Conservation (phyloP, 176 grass and related monocot species). For the Ampelocalamus luodianensis region DNA sequence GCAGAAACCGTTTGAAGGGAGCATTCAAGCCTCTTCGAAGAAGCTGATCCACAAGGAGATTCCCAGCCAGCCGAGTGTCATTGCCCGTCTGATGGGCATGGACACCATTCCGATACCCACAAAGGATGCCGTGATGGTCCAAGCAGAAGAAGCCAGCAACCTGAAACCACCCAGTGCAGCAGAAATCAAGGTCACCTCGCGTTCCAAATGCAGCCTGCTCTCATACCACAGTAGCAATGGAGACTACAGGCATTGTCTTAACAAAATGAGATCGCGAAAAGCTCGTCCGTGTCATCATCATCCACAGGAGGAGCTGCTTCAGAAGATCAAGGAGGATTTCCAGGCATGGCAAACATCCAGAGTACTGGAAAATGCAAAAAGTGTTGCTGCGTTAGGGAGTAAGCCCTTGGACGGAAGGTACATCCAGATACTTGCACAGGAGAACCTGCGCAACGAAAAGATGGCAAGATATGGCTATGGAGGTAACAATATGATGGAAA, state of each 20-base stretch:
- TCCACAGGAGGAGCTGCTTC: constrained; percentile 74
- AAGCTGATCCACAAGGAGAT: constrained; percentile 40
- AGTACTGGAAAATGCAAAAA: constrained; percentile 15
- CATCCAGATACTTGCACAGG: constrained; percentile 69
- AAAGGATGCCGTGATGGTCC: neutral
- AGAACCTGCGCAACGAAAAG: constrained; percentile 71
- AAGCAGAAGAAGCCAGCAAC: neutral
- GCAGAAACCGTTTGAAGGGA: constrained; percentile 10
- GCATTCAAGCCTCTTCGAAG: constrained; percentile 20
- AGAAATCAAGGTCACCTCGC: neutral
- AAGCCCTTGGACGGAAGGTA: constrained; percentile 29
- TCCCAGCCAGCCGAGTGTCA: constrained; percentile 55
- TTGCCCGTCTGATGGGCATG: constrained; percentile 89
- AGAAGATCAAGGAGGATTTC: constrained; percentile 80
- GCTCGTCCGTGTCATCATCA: constrained; percentile 44
- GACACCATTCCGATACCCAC: constrained; percentile 43
- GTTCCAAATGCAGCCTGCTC: constrained; percentile 42
- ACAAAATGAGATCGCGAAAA: constrained; percentile 36
- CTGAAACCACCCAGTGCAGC: neutral
- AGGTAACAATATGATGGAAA: neutral
- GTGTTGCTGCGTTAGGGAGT: constrained; percentile 15
- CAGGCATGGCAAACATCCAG: constrained; percentile 69
- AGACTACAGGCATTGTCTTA: constrained; percentile 35
- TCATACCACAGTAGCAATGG: constrained; percentile 23
- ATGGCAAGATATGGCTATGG: constrained; percentile 56